phyloP scores from a whole-genome alignment of 2,329 filamentous ascomycete genomes.

The Atkinsonella hypoxylon region DNA sequence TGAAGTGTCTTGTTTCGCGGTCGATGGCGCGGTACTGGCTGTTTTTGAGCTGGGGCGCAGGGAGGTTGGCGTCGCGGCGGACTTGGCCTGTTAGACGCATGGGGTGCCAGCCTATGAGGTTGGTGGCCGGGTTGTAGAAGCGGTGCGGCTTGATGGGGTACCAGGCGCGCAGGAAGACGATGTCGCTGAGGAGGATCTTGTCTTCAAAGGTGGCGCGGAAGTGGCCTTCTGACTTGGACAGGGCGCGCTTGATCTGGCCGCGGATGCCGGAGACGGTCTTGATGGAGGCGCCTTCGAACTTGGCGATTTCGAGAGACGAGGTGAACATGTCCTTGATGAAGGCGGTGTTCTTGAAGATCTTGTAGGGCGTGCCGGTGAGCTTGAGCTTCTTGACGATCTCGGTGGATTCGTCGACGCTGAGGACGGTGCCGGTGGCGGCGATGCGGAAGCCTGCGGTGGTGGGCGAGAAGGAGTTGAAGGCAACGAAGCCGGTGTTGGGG shows the following conservation, averaged over 20 bases:
- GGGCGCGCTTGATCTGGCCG: constrained; percentile 92
- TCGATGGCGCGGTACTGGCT: constrained; percentile 67
- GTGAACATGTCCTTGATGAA: constrained; percentile 99
- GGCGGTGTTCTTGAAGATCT: constrained; percentile 98
- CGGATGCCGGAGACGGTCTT: constrained; percentile 92
- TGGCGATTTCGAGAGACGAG: constrained; percentile 83
- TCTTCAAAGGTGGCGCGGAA: constrained; percentile 98
- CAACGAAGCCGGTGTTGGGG: constrained; percentile 91
- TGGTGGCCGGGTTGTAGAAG: constrained; percentile 94
- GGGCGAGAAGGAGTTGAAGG: constrained; percentile 78
- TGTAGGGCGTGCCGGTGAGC: constrained; percentile 83
- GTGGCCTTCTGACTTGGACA: constrained; percentile 86
- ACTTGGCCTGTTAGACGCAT: constrained; percentile 95
- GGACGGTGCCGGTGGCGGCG: constrained; percentile 83
- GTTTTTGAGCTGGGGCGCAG: constrained; percentile 72
- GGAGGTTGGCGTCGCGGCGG: constrained; percentile 60
- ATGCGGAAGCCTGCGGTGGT: constrained; percentile 85
- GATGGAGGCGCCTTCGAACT: constrained; percentile 93
- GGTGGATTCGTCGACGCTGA: constrained; percentile 87
- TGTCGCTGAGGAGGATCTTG: constrained; percentile 93
- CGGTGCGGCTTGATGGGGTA: constrained; percentile 89
- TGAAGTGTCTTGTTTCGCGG: constrained; percentile 62
- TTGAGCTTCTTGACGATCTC: constrained; percentile 99
- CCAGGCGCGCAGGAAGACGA: constrained; percentile 94
- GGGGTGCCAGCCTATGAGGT: constrained; percentile 81